Evolutionary conservation across 805 yeast species (phyloP), one percentile per base, ranked within the genome.

Genomic region (Metschnikowia cubensis): DNA sequence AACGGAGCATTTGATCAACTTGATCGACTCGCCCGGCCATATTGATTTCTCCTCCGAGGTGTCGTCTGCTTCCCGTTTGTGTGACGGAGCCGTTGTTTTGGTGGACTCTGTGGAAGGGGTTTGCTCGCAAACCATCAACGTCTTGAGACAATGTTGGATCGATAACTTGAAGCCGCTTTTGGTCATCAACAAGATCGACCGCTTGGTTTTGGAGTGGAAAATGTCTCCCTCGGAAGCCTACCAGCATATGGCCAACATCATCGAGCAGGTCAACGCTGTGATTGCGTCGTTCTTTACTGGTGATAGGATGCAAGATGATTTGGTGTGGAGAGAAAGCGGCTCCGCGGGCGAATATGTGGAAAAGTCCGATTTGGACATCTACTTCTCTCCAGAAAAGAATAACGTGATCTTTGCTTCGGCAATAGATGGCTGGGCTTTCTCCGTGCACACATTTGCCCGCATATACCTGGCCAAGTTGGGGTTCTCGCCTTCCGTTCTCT

Each of bases 1-100:
- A 36, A 81, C 81, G 38, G 97, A 94, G 62, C 87, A 88, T 67
- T 71, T 94, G 49, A 85, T 94, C 62, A 94, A 94, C 63, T 77
- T 94, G 59, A 92, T 94, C 50, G 99, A 94, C 68, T 92, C 98
- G 0, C 99, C 99, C 0, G 99, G 99, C n/a, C 99, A 94, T 61
- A 89, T 94, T 52, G 99, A 94, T 69, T 94, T 94, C 66, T 86
- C 96, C 1, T 86, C 95, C 11, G 99, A 94, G 64, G 99, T 94
- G 0, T 88, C 96, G 25, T 88, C 97, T 0, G 96, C 98, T 1
- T 90, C 98, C 1, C 77, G 99, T 60, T 73, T 94, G 40, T 94
- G 98, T 71, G 99, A 94, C 64, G 98, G 98, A 41, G 97, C 98
- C 0, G 86, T 94, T 2, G 95, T 94, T 0, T 72, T 94, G 14